These are phyloP conservation scores for Stagonosporopsis vannaccii DNA, from an alignment of 2,329 filamentous ascomycete species.

Conservation along the genomic window DNA sequence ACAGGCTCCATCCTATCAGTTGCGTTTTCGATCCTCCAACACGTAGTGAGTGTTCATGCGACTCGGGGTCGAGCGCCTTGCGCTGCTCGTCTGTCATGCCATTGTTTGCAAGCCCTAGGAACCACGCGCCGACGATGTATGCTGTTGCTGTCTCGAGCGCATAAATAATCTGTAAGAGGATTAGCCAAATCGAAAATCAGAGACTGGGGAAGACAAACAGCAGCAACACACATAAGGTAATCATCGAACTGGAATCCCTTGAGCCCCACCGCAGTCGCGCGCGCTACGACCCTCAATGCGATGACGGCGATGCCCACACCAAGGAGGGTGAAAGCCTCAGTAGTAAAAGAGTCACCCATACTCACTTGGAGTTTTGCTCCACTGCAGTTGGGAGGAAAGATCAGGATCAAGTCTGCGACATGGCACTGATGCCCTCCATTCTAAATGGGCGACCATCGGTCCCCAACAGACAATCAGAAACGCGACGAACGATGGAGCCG, in stretches of 20 bases:
- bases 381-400: neutral
- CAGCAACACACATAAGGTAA: conserved; percentile 64
- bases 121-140: conserved; percentile 59
- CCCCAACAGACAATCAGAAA: neutral
- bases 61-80: conserved; percentile 52
- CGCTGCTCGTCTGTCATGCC: conserved; percentile 52
- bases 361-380: neutral
- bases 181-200: neutral
- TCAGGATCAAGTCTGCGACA: conserved; percentile 7
- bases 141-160: conserved; percentile 59
- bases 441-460: conserved; percentile 9
- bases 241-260: conserved; percentile 64
- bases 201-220: conserved; percentile 50
- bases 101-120: conserved; percentile 58
- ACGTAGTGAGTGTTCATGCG: conserved; percentile 58
- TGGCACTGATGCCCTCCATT: conserved; percentile 1
- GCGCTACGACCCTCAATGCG: conserved; percentile 58
- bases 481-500: conserved; percentile 2
- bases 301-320: conserved; percentile 54
- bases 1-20: conserved; percentile 62
- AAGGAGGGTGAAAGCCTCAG: conserved; percentile 25
- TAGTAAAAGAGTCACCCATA: conserved; percentile 23
- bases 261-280: conserved; percentile 59
- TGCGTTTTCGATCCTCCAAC: conserved; percentile 63
- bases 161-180: conserved; percentile 56